Evolutionary conservation across 2,329 filamentous ascomycete genomes (phyloP).

Genomic region (Fusarium concolor): DNA sequence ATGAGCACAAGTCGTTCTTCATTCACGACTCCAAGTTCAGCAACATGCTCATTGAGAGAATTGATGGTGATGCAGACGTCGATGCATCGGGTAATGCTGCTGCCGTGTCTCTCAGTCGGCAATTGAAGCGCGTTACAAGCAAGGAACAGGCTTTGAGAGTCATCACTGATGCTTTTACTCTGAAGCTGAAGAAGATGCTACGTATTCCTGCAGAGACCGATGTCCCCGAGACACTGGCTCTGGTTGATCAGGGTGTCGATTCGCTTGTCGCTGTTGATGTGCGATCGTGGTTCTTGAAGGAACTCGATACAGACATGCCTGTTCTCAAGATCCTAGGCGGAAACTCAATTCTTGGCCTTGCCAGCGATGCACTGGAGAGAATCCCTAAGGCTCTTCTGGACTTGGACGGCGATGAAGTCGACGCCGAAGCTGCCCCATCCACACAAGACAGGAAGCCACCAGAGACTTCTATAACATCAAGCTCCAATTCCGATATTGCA

Average conservation of each 20-base stretch:
- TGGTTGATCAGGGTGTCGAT: slow-evolving; percentile 42
- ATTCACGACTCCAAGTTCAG: slow-evolving; percentile 18
- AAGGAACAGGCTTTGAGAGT: slow-evolving; percentile 1
- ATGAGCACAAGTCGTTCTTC: slow-evolving; percentile 16
- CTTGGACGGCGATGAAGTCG: background rate
- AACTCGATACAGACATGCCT: slow-evolving; percentile 57
- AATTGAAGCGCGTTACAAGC: slow-evolving; percentile 1
- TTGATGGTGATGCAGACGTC: slow-evolving; percentile 1
- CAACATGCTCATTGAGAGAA: slow-evolving; percentile 1
- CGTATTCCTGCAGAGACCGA: slow-evolving; percentile 4
- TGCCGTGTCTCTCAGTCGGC: slow-evolving; percentile 3
- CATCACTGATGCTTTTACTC: slow-evolving; percentile 3
- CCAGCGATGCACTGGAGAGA: background rate
- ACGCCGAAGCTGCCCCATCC: background rate
- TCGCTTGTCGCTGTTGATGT: slow-evolving; percentile 53
- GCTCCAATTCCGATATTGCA: slow-evolving; percentile 1
- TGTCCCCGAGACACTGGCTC: background rate
- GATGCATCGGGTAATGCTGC: slow-evolving; percentile 1
- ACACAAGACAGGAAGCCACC: background rate
- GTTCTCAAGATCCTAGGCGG: slow-evolving; percentile 54
- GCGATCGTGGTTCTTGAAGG: slow-evolving; percentile 62
- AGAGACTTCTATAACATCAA: background rate
- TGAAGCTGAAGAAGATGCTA: slow-evolving; percentile 15
- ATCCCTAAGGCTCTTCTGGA: slow-evolving; percentile 6
- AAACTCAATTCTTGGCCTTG: slow-evolving; percentile 24